These are phyloP conservation scores for Phytopythium vexans DNA, from an alignment of 352 stramenopile species.

Conservation along the genomic window DNA sequence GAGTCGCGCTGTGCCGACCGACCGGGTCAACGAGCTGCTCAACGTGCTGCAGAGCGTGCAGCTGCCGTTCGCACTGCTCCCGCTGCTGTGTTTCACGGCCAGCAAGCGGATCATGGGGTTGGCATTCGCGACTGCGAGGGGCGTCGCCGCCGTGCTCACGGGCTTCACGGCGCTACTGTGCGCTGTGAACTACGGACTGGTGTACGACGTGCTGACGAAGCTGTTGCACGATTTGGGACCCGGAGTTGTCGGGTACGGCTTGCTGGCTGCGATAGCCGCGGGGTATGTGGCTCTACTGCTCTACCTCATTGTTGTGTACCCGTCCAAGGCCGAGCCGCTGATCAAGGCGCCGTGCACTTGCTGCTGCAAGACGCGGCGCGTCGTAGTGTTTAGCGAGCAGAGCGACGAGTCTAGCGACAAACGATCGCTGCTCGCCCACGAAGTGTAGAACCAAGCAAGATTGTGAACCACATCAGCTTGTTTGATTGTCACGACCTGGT, in stretches of 20 bases:
- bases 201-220: conserved; percentile 46
- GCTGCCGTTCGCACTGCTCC: conserved; percentile 83
- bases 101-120: conserved; percentile 61
- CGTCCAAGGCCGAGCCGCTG: conserved; percentile 13
- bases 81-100: conserved; percentile 74
- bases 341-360: conserved; percentile 1
- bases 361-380: background rate
- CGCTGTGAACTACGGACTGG: conserved; percentile 60
- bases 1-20: conserved; percentile 41
- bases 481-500: background rate
- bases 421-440: conserved; percentile 4
- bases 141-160: conserved; percentile 30
- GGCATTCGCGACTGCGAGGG: conserved; percentile 35
- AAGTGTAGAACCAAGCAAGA: conserved; percentile 1
- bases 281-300: conserved; percentile 46
- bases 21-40: conserved; percentile 77
- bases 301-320: conserved; percentile 58
- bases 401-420: conserved; percentile 9
- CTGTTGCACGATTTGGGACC: conserved; percentile 13
- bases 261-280: conserved; percentile 12
- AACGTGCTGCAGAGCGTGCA: conserved; percentile 89
- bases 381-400: background rate
- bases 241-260: conserved; percentile 17
- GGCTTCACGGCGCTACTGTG: conserved; percentile 46
- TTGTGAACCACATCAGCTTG: background rate